A percentile compares a stretch with the other conserved stretches of the same genome.
phyloP scores from a whole-genome alignment of 164 flowering plant species.

The Litsea cubeba region DNA sequence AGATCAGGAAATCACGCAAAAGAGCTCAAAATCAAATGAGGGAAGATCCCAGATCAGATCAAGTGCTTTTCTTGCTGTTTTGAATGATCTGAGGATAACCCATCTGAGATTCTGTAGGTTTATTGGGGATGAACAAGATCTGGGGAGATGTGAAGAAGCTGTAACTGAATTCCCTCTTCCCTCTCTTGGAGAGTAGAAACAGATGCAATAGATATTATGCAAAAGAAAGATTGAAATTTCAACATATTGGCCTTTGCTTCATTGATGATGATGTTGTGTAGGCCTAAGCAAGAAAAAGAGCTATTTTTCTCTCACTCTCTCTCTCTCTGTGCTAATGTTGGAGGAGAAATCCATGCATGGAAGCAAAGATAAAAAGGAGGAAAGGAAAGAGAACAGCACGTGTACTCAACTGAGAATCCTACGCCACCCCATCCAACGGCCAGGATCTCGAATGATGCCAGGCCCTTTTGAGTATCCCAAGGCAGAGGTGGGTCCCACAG shows the following conservation, averaged over 20 bases:
- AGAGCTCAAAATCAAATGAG: slow-evolving; percentile 10
- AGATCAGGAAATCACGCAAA: slow-evolving; percentile 27
- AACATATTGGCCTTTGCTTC: slow-evolving; percentile 14
- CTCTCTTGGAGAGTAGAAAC: slow-evolving; percentile 6
- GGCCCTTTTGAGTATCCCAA: slow-evolving; percentile 17
- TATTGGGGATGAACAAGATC: slow-evolving; percentile 28
- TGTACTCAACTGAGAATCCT: slow-evolving; percentile 56
- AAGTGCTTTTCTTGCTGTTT: slow-evolving; percentile 7
- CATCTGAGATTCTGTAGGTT: slow-evolving; percentile 12
- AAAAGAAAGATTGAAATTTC: slow-evolving; percentile 14
- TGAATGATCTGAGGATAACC: slow-evolving; percentile 13
- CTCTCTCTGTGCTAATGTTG: slow-evolving; percentile 13
- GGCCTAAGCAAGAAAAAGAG: background rate
- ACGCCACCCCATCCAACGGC: slow-evolving; percentile 46
- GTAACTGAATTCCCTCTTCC: slow-evolving; percentile 1
- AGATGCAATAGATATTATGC: slow-evolving; percentile 20
- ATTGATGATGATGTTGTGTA: background rate
- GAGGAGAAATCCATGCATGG: slow-evolving; percentile 87
- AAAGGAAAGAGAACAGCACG: slow-evolving; percentile 35
- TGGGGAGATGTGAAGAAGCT: slow-evolving; percentile 3
- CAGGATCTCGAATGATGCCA: slow-evolving; percentile 7
- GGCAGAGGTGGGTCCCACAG: slow-evolving; percentile 11
- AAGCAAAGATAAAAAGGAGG: slow-evolving; percentile 7
- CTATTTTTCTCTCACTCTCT: slow-evolving; percentile 8
- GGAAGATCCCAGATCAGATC: slow-evolving; percentile 9